Evolutionary conservation across 495 filamentous ascomycete species (phyloP).

Genomic region (Penicillium ucsense): DNA sequence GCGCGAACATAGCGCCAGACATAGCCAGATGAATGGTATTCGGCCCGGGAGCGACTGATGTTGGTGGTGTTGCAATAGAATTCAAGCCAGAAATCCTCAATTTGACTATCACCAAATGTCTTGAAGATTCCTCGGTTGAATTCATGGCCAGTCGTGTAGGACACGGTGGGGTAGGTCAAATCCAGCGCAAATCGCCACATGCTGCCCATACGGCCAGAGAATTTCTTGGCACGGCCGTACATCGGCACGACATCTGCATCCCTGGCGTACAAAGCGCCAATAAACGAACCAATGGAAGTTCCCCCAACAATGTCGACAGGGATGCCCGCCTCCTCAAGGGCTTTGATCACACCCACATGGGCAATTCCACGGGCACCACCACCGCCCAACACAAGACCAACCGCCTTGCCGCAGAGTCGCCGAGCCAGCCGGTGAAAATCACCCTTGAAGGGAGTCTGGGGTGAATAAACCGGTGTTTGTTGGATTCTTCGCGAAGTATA

Average conservation of each 20-base stretch:
- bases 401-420: constrained; percentile 84
- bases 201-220: constrained; percentile 90
- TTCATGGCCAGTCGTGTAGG: constrained; percentile 96
- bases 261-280: constrained; percentile 88
- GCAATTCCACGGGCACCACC: constrained; percentile 87
- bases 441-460: constrained; percentile 87
- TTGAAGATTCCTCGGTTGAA: constrained; percentile 99
- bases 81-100: constrained; percentile 97
- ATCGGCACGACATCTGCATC: constrained; percentile 96
- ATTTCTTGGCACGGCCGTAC: constrained; percentile 93
- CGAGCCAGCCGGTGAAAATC: constrained; percentile 92
- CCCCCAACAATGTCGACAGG: constrained; percentile 94
- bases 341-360: constrained; percentile 87
- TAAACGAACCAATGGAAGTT: constrained; percentile 96
- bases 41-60: constrained; percentile 78
- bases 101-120: constrained; percentile 89
- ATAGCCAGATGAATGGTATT: constrained; percentile 91
- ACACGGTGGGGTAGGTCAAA: constrained; percentile 86
- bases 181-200: constrained; percentile 97
- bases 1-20: constrained; percentile 94
- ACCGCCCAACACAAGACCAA: constrained; percentile 87
- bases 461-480: constrained; percentile 80
- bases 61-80: constrained; percentile 99
- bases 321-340: constrained; percentile 91
- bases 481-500: constrained; percentile 82